Percentiles rank a stretch among this genome's conserved stretches.
Conservation (phyloP, 768 basidiomycete species). For the Lepiota brunneoincarnata region DNA sequence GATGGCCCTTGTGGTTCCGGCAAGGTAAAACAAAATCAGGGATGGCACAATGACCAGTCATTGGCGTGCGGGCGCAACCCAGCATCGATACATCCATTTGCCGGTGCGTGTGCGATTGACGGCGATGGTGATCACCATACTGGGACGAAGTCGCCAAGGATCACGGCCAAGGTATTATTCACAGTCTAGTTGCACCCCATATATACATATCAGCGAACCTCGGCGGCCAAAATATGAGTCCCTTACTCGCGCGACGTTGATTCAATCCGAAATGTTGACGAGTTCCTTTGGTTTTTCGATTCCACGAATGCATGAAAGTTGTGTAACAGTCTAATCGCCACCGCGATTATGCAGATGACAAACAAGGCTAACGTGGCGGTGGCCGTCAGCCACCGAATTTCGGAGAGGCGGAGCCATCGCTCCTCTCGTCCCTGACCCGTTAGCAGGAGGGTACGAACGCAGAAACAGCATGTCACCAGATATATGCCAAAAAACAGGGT, state of each 20-base stretch:
- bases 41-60: background rate
- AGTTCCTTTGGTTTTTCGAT: background rate
- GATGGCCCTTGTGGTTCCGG: background rate
- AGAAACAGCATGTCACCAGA: conserved; percentile 4
- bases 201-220: background rate
- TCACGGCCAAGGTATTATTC: conserved; percentile 3
- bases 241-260: conserved; percentile 4
- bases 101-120: too few relatives aligned
- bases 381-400: conserved; percentile 11
- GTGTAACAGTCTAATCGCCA: conserved; percentile 8
- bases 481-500: conserved; percentile 8
- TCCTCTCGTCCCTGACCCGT: conserved; percentile 1
- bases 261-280: conserved; percentile 3
- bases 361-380: background rate
- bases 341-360: conserved; percentile 4
- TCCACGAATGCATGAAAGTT: conserved; percentile 8
- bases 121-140: background rate
- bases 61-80: background rate
- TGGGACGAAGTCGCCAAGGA: conserved; percentile 11
- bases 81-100: background rate
- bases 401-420: conserved; percentile 2
- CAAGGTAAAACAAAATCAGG: background rate
- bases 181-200: background rate
- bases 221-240: too few relatives aligned
- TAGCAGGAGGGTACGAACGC: background rate